Percentiles rank a stretch among this genome's conserved stretches.
Evolutionary conservation across 2,329 filamentous ascomycete genomes (phyloP).

Genomic region (Trichoderma atrobrunneum): DNA sequence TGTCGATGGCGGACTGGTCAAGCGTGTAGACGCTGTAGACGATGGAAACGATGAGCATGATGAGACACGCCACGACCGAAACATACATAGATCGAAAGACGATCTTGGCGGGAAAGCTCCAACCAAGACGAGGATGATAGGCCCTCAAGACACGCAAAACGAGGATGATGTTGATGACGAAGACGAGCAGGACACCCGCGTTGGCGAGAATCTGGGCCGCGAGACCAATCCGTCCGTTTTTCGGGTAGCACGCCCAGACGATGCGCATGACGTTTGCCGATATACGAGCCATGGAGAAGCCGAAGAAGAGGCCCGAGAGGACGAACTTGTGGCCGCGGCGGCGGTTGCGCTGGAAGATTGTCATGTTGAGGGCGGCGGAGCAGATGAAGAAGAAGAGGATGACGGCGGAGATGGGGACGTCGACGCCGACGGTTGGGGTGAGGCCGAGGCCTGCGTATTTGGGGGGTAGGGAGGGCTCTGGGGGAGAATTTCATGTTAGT

Average conservation of each 20-base stretch:
- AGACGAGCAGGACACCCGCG: slow-evolving; percentile 71
- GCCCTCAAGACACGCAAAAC: slow-evolving; percentile 72
- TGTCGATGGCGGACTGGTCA: slow-evolving; percentile 43
- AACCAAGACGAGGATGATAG: slow-evolving; percentile 68
- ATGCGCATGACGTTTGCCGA: slow-evolving; percentile 51
- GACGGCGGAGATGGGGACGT: slow-evolving; percentile 63
- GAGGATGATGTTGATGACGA: slow-evolving; percentile 75
- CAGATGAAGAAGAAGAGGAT: slow-evolving; percentile 58
- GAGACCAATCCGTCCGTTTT: slow-evolving; percentile 44
- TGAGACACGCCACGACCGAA: slow-evolving; percentile 56
- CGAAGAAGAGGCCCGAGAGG: slow-evolving; percentile 56
- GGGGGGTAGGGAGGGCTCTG: slow-evolving; percentile 41
- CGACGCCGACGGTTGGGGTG: slow-evolving; percentile 53
- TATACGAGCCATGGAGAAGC: slow-evolving; percentile 56
- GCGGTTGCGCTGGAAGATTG: slow-evolving; percentile 52
- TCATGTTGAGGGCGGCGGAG: slow-evolving; percentile 57
- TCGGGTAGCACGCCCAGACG: slow-evolving; percentile 48
- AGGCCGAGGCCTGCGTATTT: slow-evolving; percentile 53
- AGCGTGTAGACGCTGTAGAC: slow-evolving; percentile 68
- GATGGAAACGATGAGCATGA: slow-evolving; percentile 63
- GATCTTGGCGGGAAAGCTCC: slow-evolving; percentile 53
- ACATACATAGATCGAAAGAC: slow-evolving; percentile 58
- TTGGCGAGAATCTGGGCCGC: slow-evolving; percentile 68
- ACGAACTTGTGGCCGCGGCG: slow-evolving; percentile 56
- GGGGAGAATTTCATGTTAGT: neutral